Evolutionary conservation across 2,329 filamentous ascomycete genomes (phyloP).

Genomic region (Furcasterigmium sp.): DNA sequence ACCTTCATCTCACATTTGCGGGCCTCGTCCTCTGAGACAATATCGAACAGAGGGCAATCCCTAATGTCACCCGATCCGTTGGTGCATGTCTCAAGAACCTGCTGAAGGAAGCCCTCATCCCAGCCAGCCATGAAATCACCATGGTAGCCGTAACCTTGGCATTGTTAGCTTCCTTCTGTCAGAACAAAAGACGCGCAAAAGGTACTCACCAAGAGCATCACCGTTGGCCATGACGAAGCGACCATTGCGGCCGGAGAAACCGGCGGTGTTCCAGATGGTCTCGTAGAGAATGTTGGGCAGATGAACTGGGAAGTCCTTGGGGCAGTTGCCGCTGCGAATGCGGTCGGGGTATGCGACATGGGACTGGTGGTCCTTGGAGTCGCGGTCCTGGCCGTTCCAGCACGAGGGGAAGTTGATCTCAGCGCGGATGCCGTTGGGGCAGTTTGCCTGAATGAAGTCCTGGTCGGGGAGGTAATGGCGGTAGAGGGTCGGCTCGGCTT

Average conservation of each 20-base stretch:
- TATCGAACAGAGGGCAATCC: constrained; percentile 71
- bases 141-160: constrained; percentile 65
- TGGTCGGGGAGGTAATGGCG: constrained; percentile 82
- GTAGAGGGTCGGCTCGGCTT: constrained; percentile 68
- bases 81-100: constrained; percentile 72
- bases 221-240: constrained; percentile 74
- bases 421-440: constrained; percentile 72
- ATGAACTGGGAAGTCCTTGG: constrained; percentile 60
- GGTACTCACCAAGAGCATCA: constrained; percentile 60
- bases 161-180: constrained; percentile 8
- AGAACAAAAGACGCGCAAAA: neutral
- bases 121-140: constrained; percentile 79
- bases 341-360: constrained; percentile 76
- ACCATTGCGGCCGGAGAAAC: constrained; percentile 57
- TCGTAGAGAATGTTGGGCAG: constrained; percentile 77
- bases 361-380: constrained; percentile 49
- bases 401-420: constrained; percentile 88
- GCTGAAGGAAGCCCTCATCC: constrained; percentile 63
- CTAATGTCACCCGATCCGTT: constrained; percentile 61
- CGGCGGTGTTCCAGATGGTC: constrained; percentile 73
- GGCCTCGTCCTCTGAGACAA: constrained; percentile 56
- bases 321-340: constrained; percentile 73
- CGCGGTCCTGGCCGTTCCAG: constrained; percentile 69
- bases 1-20: constrained; percentile 59
- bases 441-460: constrained; percentile 72